Conservation (phyloP, 1,284 basidiomycete species). For the Hymenochaete sp. region DNA sequence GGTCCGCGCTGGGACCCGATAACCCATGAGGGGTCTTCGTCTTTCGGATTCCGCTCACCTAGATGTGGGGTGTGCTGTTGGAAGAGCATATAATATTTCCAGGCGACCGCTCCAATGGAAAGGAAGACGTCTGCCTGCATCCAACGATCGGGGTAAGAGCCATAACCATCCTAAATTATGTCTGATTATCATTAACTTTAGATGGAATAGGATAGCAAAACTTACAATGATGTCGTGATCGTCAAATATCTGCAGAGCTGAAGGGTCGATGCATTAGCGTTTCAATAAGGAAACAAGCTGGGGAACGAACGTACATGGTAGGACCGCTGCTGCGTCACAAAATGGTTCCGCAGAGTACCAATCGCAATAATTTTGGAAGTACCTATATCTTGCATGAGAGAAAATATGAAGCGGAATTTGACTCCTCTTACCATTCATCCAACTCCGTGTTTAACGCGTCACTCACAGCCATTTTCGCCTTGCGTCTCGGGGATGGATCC, state of each 20-base stretch:
- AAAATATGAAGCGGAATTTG: background rate
- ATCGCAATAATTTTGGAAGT: slow-evolving; percentile 19
- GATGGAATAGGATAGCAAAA: slow-evolving; percentile 20
- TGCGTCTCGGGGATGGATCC: slow-evolving; percentile 7
- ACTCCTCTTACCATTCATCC: slow-evolving; percentile 18
- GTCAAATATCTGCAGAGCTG: slow-evolving; percentile 31
- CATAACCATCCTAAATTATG: slow-evolving; percentile 25
- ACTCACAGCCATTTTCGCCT: slow-evolving; percentile 16
- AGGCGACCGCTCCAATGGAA: slow-evolving; percentile 23
- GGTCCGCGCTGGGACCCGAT: slow-evolving; percentile 19
- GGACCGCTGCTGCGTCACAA: slow-evolving; percentile 13
- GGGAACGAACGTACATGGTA: slow-evolving; percentile 17
- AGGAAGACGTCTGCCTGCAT: slow-evolving; percentile 26
- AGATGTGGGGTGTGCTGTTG: slow-evolving; percentile 26
- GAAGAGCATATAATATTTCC: slow-evolving; percentile 31
- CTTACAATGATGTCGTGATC: slow-evolving; percentile 28
- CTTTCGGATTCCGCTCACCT: slow-evolving; percentile 14
- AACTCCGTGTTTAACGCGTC: slow-evolving; percentile 12
- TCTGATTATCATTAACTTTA: background rate
- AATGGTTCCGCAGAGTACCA: slow-evolving; percentile 17
- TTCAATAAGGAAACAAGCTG: slow-evolving; percentile 1
- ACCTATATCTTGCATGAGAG: slow-evolving; percentile 7
- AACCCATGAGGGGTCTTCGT: slow-evolving; percentile 21
- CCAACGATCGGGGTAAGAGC: slow-evolving; percentile 28
- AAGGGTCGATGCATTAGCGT: background rate